Conservation (phyloP, 768 basidiomycete genomes). For the Collybiopsis luxurians region DNA sequence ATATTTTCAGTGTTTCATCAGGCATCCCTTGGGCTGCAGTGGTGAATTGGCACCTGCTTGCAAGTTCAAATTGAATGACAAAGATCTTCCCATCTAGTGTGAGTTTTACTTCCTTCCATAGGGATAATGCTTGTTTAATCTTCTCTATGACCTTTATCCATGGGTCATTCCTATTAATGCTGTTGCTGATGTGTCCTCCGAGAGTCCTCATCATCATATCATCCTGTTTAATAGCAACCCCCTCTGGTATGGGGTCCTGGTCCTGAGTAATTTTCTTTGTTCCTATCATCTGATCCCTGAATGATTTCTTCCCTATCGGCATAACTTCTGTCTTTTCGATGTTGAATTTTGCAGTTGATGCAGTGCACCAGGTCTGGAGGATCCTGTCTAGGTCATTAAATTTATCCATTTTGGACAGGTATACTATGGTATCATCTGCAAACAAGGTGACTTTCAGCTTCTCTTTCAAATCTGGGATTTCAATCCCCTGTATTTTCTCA, state of each 20-base stretch:
- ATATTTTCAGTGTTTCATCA: constrained; percentile 9
- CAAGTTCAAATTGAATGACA: constrained; percentile 24
- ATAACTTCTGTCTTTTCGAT: constrained; percentile 35
- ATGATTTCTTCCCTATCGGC: neutral
- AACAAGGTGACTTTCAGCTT: constrained; percentile 30
- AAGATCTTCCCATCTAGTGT: constrained; percentile 23
- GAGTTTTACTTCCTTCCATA: constrained; percentile 26
- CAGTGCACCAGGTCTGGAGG: constrained; percentile 36
- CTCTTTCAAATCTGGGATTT: constrained; percentile 14
- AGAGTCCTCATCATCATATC: constrained; percentile 26
- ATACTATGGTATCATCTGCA: constrained; percentile 39
- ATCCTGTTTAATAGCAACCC: constrained; percentile 26
- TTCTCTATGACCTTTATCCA: constrained; percentile 28
- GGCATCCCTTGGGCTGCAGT: constrained; percentile 37
- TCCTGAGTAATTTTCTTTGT: neutral
- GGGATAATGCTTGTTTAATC: constrained; percentile 14
- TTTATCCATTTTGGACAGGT: constrained; percentile 26
- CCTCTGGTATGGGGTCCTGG: constrained; percentile 17
- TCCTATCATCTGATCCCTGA: neutral
- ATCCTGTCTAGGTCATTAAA: constrained; percentile 21
- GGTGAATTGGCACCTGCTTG: constrained; percentile 31
- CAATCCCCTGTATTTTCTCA: constrained; percentile 20
- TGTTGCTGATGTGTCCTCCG: constrained; percentile 30
- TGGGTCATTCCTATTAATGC: constrained; percentile 10
- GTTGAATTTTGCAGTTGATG: constrained; percentile 41